Base-by-base conservation (phyloP, 1,139 yeast genomes). In the Kurtzmaniella quercitrusa region DNA sequence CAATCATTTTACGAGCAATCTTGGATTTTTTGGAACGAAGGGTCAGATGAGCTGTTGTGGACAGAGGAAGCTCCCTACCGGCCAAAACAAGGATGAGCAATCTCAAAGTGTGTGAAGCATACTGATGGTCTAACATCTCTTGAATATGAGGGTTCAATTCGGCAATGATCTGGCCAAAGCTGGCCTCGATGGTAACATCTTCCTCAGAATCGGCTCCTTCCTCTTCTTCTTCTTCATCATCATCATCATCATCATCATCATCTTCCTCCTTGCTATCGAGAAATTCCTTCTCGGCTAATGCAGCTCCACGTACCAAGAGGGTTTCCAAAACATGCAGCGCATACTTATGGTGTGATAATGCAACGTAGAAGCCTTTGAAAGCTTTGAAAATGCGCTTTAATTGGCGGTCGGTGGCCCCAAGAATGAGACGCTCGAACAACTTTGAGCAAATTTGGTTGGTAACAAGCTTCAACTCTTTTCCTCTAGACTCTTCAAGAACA, bases 381-480 rank as follows among this genome's bases (percentile, higher is more conserved):
- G 82, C 80, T 45, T 73, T 74, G 60, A 86, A 86, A 1, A 91
- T 62, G 33, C 68, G 61, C 59, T 82, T 78, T 47, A 88, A 63
- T 59, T 89, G 95, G 15, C 63, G 67, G 47, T 81, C 84, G 33
- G 75, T 71, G 14, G 91, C 84, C 30, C 73, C 68, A 39, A 87
- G 64, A n/a, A 91, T 77, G 48, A 93, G 67, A 57, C 98, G 74
- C 65, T 93, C 99, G 72, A 93, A 76, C 46, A 93, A 74, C 59
- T 93, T 93, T 16, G 98, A 91, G 58, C 97, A 89, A 45, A 91
- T 88, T 57, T 91, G 98, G 58, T 93, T 91, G 3, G 97, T 91
- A 8, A 88, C 96, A 40, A 93, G 73, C 61, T 93, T 93, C 53
- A 94, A 70, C 63, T 93, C 98, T 54, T 91, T 89, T 5, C 97